phyloP scores from a whole-genome alignment of 805 yeast species.

The Barnettozyma pratensis region DNA sequence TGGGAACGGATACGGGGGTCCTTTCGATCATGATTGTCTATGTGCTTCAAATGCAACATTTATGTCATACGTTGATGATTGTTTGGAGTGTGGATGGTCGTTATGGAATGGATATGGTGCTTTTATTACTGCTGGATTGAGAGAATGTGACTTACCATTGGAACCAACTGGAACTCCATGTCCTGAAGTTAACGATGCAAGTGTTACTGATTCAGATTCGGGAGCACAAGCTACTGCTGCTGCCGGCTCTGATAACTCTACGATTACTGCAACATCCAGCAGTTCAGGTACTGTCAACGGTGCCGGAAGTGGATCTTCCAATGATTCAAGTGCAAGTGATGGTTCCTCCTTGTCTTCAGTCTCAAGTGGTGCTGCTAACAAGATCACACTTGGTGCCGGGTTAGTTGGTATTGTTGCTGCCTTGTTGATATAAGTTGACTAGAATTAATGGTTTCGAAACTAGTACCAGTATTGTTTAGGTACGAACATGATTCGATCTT shows the following conservation, averaged over 20 bases:
- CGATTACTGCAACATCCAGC: not conserved
- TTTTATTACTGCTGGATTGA: conserved; percentile 23
- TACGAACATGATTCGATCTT: too few species aligned
- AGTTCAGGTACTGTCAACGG: not conserved
- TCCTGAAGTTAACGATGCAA: conserved; percentile 13
- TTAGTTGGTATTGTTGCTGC: too few species aligned
- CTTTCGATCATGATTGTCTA: conserved; percentile 16
- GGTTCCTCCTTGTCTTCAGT: too few species aligned
- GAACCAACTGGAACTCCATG: conserved; percentile 25
- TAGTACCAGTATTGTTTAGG: too few species aligned
- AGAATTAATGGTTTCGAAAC: too few species aligned
- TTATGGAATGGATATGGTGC: conserved; percentile 28
- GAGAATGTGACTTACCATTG: conserved; percentile 22
- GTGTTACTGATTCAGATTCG: not conserved
- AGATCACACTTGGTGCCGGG: too few species aligned
- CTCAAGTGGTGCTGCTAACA: too few species aligned
- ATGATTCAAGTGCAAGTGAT: too few species aligned
- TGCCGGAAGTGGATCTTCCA: too few species aligned
- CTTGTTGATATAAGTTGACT: too few species aligned
- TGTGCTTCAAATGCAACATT: conserved; percentile 18
- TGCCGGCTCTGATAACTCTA: not conserved
- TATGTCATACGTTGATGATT: conserved; percentile 16
- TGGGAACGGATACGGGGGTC: conserved; percentile 12
- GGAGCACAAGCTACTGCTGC: not conserved
- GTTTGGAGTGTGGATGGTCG: conserved; percentile 34